Evolutionary conservation across 352 stramenopile genomes (phyloP).

Genomic region (Globisporangium echinulatum): DNA sequence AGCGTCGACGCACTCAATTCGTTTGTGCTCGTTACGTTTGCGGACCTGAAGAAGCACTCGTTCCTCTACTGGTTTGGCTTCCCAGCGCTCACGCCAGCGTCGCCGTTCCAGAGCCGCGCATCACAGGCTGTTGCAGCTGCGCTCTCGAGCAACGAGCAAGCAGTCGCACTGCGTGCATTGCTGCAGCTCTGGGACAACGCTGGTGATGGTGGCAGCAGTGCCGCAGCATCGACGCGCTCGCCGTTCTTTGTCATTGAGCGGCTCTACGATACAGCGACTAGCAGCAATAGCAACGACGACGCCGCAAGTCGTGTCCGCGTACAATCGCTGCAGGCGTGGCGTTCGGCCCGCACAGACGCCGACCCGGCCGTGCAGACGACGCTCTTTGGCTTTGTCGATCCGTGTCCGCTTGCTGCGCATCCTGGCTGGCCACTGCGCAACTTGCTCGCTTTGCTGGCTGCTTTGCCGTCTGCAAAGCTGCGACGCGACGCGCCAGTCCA

Average conservation of each 20-base stretch:
- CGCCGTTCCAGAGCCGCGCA: constrained; percentile 26
- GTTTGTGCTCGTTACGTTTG: constrained; percentile 89
- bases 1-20: constrained; percentile 58
- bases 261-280: constrained; percentile 4
- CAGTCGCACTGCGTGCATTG: constrained; percentile 28
- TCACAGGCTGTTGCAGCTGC: constrained; percentile 22
- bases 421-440: constrained; percentile 89
- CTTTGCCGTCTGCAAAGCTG: constrained; percentile 27
- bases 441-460: constrained; percentile 59
- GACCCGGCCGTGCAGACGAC: constrained; percentile 18
- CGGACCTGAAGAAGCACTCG: constrained; percentile 90
- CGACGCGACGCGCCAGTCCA: constrained; percentile 25
- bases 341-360: not conserved
- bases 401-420: constrained; percentile 63
- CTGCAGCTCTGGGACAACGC: constrained; percentile 25
- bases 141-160: constrained; percentile 34
- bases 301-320: constrained; percentile 16
- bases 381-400: constrained; percentile 87
- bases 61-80: constrained; percentile 95
- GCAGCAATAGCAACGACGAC: not conserved
- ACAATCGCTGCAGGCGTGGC: constrained; percentile 27
- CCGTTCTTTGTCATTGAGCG: constrained; percentile 71
- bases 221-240: not conserved
- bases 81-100: constrained; percentile 55
- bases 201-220: too few species aligned